A percentile compares a stretch with the other conserved stretches of the same genome.
Conservation (phyloP, 805 yeast genomes). For the Candida piceae region DNA sequence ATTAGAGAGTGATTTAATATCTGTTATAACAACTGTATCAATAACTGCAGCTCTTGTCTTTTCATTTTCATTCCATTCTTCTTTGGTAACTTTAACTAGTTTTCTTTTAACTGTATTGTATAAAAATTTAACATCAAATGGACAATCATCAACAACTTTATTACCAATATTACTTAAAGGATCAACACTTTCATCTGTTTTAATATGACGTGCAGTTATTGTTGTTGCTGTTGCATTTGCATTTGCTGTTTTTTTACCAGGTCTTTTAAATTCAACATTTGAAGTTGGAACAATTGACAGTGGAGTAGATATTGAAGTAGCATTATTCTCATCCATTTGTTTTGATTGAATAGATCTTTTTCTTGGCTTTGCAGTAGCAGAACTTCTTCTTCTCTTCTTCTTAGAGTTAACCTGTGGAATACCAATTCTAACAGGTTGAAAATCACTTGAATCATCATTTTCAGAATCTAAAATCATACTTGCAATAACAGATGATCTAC, state of each 20-base stretch:
- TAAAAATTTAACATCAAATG: background rate
- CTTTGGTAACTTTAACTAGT: constrained; percentile 18
- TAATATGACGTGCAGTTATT: background rate
- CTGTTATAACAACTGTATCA: constrained; percentile 13
- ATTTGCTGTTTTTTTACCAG: background rate
- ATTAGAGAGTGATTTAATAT: constrained; percentile 26
- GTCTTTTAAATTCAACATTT: too few relatives aligned
- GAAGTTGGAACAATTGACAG: too few relatives aligned
- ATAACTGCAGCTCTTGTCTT: constrained; percentile 3
- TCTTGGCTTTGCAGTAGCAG: constrained; percentile 13
- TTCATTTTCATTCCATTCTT: constrained; percentile 13
- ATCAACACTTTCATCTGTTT: constrained; percentile 1
- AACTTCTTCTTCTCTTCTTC: constrained; percentile 33
- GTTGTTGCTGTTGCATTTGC: background rate
- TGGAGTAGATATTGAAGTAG: too few relatives aligned
- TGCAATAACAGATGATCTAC: constrained; percentile 1
- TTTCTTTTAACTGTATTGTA: constrained; percentile 5
- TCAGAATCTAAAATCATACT: constrained; percentile 5
- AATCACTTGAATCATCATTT: constrained; percentile 3
- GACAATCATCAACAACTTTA: too few relatives aligned
- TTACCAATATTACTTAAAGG: background rate
- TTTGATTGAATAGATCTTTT: background rate
- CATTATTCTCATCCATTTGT: too few relatives aligned
- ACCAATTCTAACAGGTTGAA: constrained; percentile 8
- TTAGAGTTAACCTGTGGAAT: constrained; percentile 7